Base-by-base conservation (phyloP, 2,329 filamentous ascomycete genomes). In the Tolypocladium cylindrosporum region DNA sequence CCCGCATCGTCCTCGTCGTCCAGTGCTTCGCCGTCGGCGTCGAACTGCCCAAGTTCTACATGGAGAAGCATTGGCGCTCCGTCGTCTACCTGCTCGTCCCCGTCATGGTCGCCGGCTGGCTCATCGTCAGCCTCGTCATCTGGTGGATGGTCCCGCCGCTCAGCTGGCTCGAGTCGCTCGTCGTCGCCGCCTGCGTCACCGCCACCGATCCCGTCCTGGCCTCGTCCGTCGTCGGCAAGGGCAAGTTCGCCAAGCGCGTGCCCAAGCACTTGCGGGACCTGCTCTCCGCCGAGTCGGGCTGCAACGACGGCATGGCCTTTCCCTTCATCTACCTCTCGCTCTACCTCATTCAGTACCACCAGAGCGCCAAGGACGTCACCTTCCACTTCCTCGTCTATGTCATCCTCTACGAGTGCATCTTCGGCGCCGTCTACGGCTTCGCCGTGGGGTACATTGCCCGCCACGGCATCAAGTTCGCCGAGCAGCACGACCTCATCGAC, bases 231-330 rank as follows among this genome's bases (percentile, higher is more conserved):
- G 94, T 99, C 56, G 94, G 94, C 71, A 99, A 97, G 77, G 94
- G 94, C 67, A 99, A 99, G 74, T 99, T 99, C 68, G 93, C 94
- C 41, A 96, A 96, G 76, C 86, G 94, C 62, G 91, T 99, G 5
- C 94, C 94, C 27, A 97, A 97, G 78, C 94, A 99, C 85, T 77
- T 99, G 75, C 84, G 94, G 79, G 94, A 99, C 75, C 71, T 99
- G 55, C 79, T 99, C 14, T 99, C 94, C 5, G 92, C 92, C 58
- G 94, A 99, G 75, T 99, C 94, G 9, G 94, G 94, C 37, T 99
- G 94, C 76, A 99, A 99, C 80, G 94, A 99, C 72, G 94, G 94
- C 74, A 99, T 99, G 94, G 94, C 94, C 1, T 99, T 99, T 69
- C 94, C 94, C 0, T 99, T 99, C 72, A 84, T 99, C 67, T 99